Evolutionary conservation across 768 basidiomycete species (phyloP).

Genomic region (Suillus placidus): DNA sequence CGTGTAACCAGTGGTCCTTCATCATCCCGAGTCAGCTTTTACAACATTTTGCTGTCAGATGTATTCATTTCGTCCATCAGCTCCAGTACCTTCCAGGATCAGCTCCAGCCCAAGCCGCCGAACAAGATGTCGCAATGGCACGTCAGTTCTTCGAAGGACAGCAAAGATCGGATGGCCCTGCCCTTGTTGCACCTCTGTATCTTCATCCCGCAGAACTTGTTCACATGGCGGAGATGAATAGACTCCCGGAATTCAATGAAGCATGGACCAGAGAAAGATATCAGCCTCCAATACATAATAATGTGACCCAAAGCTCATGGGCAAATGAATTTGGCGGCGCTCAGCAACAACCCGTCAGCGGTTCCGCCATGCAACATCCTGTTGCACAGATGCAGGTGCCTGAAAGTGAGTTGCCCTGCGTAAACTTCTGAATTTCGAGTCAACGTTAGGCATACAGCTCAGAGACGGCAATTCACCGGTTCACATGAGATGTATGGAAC

Average conservation of each 20-base stretch:
- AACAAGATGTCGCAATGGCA: constrained; percentile 73
- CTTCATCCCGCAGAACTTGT: constrained; percentile 35
- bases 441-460: constrained; percentile 23
- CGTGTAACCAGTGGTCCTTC: constrained; percentile 75
- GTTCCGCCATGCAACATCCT: constrained; percentile 37
- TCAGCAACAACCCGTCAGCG: constrained; percentile 26
- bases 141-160: constrained; percentile 75
- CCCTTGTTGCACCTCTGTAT: constrained; percentile 38
- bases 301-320: constrained; percentile 47
- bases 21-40: constrained; percentile 57
- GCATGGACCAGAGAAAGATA: constrained; percentile 58
- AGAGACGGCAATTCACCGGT: constrained; percentile 43
- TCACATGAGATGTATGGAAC: constrained; percentile 36
- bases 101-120: constrained; percentile 49
- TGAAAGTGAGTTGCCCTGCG: constrained; percentile 20
- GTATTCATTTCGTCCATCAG: constrained; percentile 37
- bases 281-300: constrained; percentile 40
- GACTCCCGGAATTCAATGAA: constrained; percentile 45
- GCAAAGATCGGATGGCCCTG: constrained; percentile 34
- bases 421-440: background rate
- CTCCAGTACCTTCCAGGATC: constrained; percentile 75
- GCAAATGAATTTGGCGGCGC: constrained; percentile 53
- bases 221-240: constrained; percentile 24
- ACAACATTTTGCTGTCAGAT: constrained; percentile 1
- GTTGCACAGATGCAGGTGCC: constrained; percentile 30